Conservation (phyloP, 768 basidiomycete species). For the Strobilomyces dryophilus region DNA sequence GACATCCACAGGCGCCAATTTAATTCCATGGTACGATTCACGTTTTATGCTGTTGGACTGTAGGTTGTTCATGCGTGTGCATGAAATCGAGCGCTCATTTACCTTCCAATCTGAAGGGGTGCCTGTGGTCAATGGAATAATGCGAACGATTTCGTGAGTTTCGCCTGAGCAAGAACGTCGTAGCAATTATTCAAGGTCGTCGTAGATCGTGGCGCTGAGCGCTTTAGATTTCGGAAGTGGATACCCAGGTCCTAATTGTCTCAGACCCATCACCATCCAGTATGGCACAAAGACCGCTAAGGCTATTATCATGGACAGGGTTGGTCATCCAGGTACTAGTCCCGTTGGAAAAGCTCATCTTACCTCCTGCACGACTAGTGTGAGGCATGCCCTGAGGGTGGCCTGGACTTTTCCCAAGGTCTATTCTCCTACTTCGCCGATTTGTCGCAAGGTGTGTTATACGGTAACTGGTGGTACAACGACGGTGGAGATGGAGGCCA, state of each 20-base stretch:
- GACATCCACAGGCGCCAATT: conserved; percentile 37
- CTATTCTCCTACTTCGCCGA: conserved; percentile 62
- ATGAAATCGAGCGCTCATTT: conserved; percentile 4
- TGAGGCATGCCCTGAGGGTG: conserved; percentile 59
- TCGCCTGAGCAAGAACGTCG: not conserved
- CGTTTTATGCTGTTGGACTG: conserved; percentile 56
- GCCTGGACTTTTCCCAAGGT: conserved; percentile 64
- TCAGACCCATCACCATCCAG: conserved; percentile 54
- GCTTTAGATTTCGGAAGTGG: conserved; percentile 50
- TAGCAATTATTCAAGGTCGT: not conserved
- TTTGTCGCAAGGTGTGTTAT: conserved; percentile 48
- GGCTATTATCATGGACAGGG: conserved; percentile 64
- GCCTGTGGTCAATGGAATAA: conserved; percentile 41
- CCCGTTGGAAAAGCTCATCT: conserved; percentile 1
- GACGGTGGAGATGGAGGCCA: conserved; percentile 27
- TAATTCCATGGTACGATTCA: conserved; percentile 43
- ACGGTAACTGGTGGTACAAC: conserved; percentile 57
- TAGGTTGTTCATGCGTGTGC: conserved; percentile 22
- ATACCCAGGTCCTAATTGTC: conserved; percentile 66
- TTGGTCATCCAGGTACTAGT: conserved; percentile 22
- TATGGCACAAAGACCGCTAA: conserved; percentile 54
- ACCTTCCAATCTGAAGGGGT: conserved; percentile 37
- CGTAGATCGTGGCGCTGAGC: conserved; percentile 54
- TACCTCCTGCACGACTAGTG: conserved; percentile 38
- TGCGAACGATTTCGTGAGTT: conserved; percentile 42